Evolutionary conservation across 2,329 filamentous ascomycete species (phyloP).

Genomic region (Colletotrichum sp.): DNA sequence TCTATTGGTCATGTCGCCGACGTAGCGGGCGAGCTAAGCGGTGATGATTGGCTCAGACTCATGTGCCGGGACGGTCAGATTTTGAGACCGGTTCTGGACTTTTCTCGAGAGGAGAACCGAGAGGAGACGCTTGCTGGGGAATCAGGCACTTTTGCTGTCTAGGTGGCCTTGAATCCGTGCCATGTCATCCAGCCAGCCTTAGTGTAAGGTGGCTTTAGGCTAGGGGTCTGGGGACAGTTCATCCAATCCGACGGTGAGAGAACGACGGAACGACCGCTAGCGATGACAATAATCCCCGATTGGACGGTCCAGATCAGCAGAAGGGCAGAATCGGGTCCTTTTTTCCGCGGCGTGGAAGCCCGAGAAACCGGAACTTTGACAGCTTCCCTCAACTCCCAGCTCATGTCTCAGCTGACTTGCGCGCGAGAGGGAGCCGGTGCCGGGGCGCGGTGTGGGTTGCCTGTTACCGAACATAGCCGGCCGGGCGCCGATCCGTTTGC

Average conservation of each 20-base stretch:
- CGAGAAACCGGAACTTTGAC: background rate
- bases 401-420: background rate
- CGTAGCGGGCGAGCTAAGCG: background rate
- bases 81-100: conserved; percentile 6
- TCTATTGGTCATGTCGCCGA: conserved; percentile 10
- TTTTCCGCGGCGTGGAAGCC: background rate
- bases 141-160: conserved; percentile 8
- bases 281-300: conserved; percentile 8
- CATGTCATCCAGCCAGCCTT: background rate
- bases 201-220: background rate
- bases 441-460: background rate
- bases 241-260: background rate
- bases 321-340: background rate
- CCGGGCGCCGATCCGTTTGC: background rate
- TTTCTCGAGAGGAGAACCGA: background rate
- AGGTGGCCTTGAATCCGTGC: background rate
- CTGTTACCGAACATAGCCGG: conserved; percentile 15
- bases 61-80: background rate
- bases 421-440: background rate
- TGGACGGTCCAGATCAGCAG: background rate
- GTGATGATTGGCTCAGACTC: background rate
- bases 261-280: background rate
- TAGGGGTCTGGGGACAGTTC: background rate
- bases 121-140: background rate
- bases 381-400: background rate